A percentile compares a stretch with the other conserved stretches of the same genome.
These are phyloP conservation scores for Pseudoneurospora amorphoporcata DNA, from an alignment of 495 filamentous ascomycete genomes.

Conservation along the genomic window DNA sequence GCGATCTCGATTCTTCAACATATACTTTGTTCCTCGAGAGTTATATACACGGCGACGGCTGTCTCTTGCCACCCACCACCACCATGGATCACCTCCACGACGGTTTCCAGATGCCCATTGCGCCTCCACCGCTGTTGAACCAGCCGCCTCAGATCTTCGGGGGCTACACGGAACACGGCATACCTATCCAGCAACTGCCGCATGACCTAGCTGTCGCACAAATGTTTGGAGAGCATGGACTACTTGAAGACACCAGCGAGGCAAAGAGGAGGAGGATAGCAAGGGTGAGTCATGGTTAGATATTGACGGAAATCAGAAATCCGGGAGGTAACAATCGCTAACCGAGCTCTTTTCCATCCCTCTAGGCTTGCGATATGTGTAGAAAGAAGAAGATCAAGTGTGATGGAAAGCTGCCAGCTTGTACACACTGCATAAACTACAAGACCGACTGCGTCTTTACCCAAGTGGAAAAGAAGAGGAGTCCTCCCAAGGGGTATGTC, in stretches of 20 bases:
- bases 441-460: conserved; percentile 98
- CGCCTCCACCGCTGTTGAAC: conserved; percentile 50
- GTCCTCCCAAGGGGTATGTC: conserved; percentile 85
- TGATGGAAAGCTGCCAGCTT: conserved; percentile 90
- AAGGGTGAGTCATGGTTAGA: conserved; percentile 46
- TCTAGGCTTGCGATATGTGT: conserved; percentile 95
- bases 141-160: conserved; percentile 64
- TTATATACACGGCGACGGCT: conserved; percentile 1
- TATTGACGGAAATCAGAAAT: not conserved
- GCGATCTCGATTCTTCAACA: not conserved
- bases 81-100: conserved; percentile 40
- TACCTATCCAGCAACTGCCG: conserved; percentile 41
- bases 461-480: conserved; percentile 96
- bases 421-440: conserved; percentile 95
- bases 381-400: conserved; percentile 99
- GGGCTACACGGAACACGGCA: conserved; percentile 47
- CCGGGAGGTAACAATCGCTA: not conserved
- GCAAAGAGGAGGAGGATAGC: conserved; percentile 90
- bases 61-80: not conserved
- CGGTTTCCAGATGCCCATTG: conserved; percentile 41
- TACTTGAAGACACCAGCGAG: conserved; percentile 64
- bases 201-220: conserved; percentile 45
- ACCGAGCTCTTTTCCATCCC: conserved; percentile 7
- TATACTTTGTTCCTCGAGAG: not conserved
- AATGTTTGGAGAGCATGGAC: conserved; percentile 48